Evolutionary conservation across 192 early-diverging fungal species (phyloP), one percentile per base, ranked within the genome.

Genomic region (Rhizoclosmatium sp.): DNA sequence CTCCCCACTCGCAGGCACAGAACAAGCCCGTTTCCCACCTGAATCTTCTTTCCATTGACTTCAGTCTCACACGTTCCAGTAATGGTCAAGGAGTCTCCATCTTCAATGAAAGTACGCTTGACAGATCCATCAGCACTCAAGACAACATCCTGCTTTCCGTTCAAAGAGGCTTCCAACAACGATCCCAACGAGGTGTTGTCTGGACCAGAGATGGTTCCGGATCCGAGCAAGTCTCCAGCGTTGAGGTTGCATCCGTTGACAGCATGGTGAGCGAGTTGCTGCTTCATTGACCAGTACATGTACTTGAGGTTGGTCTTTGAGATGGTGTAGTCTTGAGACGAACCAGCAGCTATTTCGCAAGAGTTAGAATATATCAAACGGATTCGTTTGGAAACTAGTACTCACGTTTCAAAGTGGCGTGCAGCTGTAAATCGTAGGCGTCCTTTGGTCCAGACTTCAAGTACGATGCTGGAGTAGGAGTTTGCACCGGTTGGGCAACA

Each of bases 221-320:
- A 95, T 51, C 94, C 97, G 80, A 92, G 92, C 76, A 99, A 88
- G 82, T 99, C 97, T 75, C 97, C 97, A 1, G 94, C 73, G 60
- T 90, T 90, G 91, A 95, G 93, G 83, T 95, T 97, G 87, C 97
- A 99, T 45, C 97, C 97, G 81, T 93, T 93, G 69, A 96, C 83
- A 54, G 95, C 91, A 84, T 99, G 97, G 84, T 99, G 97, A 5
- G 92, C 91, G 23, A 99, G 88, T 88, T 96, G 95, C 84, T 99
- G 97, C 71, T 90, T 92, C 80, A 98, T 89, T 47, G 95, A 92
- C 97, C 97, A 99, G 91, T 99, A 99, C 94, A 99, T 95, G 89
- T 97, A 92, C 87, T 95, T 97, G 76, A 97, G 85, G 82, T 97
- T 97, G 40, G 94, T 95, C 23, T 80, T 80, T 21, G 91, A 88